Conservation (phyloP, 371 early-diverging fungal genomes). For the Lichtheimia corymbifera region DNA sequence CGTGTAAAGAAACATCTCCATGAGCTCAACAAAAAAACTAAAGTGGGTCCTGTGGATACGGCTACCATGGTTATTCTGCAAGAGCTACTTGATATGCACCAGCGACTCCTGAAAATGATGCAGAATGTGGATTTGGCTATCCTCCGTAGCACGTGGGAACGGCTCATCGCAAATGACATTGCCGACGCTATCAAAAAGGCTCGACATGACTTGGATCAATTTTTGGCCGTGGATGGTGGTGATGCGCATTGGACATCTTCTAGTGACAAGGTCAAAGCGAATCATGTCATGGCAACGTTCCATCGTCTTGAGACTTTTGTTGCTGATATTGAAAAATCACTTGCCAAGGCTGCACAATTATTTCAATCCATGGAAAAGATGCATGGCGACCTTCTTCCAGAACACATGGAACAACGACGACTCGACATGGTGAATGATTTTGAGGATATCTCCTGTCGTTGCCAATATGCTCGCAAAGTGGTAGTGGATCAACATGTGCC, state of each 20-base stretch:
- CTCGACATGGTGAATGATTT: not conserved
- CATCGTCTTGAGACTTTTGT: conserved; percentile 22
- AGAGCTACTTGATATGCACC: conserved; percentile 33
- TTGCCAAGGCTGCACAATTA: conserved; percentile 21
- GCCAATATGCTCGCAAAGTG: not conserved
- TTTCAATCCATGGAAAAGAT: conserved; percentile 25
- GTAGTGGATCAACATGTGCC: conserved; percentile 39
- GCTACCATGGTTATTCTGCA: conserved; percentile 52
- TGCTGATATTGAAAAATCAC: conserved; percentile 6
- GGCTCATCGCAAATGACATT: conserved; percentile 13
- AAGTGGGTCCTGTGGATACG: conserved; percentile 49
- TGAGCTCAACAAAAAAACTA: conserved; percentile 20
- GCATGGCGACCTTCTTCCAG: conserved; percentile 1
- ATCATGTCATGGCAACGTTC: conserved; percentile 15
- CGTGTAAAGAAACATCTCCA: conserved; percentile 49
- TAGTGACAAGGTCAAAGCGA: conserved; percentile 3
- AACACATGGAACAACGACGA: conserved; percentile 6
- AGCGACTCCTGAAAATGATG: conserved; percentile 17
- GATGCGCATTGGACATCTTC: not conserved
- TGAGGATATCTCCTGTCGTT: not conserved
- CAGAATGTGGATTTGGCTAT: conserved; percentile 21
- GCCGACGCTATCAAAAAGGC: not conserved
- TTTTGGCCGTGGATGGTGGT: not conserved
- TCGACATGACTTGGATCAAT: too few relatives aligned
- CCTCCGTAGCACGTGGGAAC: conserved; percentile 38